A percentile compares a stretch with the other conserved stretches of the same genome.
Conservation (phyloP, 192 early-diverging fungal genomes). For the Entomortierella beljakovae region DNA sequence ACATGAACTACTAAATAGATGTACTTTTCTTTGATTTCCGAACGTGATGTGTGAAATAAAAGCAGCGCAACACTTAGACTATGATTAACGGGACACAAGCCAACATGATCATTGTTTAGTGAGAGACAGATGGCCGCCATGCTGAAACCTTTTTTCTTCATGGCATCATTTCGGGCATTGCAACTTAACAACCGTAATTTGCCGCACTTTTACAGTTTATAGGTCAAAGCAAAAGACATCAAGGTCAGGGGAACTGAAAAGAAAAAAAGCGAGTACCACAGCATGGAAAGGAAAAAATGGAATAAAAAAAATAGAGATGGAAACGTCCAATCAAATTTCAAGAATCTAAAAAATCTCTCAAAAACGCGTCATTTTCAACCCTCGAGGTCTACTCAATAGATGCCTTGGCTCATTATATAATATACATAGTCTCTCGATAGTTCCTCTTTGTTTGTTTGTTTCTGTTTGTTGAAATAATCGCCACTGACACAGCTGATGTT, state of each 20-base stretch:
- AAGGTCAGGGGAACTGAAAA: slow-evolving; percentile 14
- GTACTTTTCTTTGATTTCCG: too few relatives aligned
- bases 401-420: too few relatives aligned
- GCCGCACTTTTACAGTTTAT: slow-evolving; percentile 29
- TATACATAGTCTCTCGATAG: too few relatives aligned
- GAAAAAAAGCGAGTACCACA: background rate
- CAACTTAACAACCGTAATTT: slow-evolving; percentile 3
- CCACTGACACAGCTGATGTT: too few relatives aligned
- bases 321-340: slow-evolving; percentile 12
- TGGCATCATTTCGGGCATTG: background rate
- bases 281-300: background rate
- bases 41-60: too few relatives aligned
- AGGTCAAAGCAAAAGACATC: background rate
- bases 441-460: background rate
- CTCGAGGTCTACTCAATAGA: background rate
- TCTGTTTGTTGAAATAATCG: too few relatives aligned
- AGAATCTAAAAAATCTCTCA: background rate
- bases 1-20: too few relatives aligned
- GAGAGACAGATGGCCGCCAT: background rate
- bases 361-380: slow-evolving; percentile 19
- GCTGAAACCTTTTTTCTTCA: too few relatives aligned
- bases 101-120: too few relatives aligned
- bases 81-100: too few relatives aligned
- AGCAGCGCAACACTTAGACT: too few relatives aligned
- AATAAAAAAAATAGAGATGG: slow-evolving; percentile 16